Percentiles rank a stretch among this genome's conserved stretches.
phyloP scores from a whole-genome alignment of 2,329 filamentous ascomycete species.

The Drechslerella dactyloides region DNA sequence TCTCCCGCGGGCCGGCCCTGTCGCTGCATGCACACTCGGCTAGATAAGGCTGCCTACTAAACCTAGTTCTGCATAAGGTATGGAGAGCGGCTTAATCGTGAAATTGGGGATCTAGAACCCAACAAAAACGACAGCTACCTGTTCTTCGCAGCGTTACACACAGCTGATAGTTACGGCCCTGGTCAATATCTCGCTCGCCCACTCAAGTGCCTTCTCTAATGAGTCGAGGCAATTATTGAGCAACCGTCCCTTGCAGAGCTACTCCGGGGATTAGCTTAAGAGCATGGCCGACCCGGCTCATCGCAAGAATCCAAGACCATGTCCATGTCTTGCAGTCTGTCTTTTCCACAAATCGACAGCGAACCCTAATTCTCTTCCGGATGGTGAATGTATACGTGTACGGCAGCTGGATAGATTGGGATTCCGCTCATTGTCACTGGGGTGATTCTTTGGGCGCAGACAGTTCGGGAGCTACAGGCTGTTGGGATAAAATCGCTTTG shows the following conservation, averaged over 20 bases:
- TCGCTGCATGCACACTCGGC: constrained; percentile 1
- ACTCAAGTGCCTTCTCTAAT: constrained; percentile 17
- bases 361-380: not conserved
- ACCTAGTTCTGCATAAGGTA: not conserved
- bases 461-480: not conserved
- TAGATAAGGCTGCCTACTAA: constrained; percentile 25
- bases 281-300: not conserved
- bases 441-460: not conserved
- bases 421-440: not conserved
- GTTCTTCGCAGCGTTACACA: constrained; percentile 40
- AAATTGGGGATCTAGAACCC: not conserved
- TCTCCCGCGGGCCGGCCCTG: not conserved
- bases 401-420: not conserved
- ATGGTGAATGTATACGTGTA: not conserved
- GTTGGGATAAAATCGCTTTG: too few species aligned
- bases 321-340: not conserved
- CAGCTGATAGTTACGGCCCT: constrained; percentile 8
- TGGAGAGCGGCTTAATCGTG: not conserved
- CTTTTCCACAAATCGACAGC: not conserved
- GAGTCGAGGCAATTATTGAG: constrained; percentile 11
- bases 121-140: not conserved
- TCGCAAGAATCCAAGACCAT: not conserved
- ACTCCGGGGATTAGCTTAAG: not conserved
- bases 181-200: constrained; percentile 1
- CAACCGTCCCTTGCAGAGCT: not conserved